Conservation (phyloP, 1,284 basidiomycete genomes). For the Trichosporon inkin region DNA sequence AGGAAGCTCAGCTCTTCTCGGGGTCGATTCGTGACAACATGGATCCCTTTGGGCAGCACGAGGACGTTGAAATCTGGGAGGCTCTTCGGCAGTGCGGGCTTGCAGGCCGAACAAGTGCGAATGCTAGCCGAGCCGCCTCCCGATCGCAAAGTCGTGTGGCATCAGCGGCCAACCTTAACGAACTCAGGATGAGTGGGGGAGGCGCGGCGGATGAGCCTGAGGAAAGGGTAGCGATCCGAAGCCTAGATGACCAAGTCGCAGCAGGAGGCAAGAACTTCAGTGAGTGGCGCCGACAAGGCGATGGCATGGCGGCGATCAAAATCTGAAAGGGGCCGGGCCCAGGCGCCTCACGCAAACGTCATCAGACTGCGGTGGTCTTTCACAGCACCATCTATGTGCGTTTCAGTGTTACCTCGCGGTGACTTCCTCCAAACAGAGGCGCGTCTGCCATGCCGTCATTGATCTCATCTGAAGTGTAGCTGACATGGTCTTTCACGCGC, state of each 20-base stretch:
- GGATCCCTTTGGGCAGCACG: slow-evolving; percentile 53
- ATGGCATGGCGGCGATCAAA: too few relatives aligned
- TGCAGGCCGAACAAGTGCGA: slow-evolving; percentile 34
- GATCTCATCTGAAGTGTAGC: neutral
- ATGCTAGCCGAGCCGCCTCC: neutral
- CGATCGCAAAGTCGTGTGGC: slow-evolving; percentile 6
- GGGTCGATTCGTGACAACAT: slow-evolving; percentile 53
- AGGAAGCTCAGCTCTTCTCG: slow-evolving; percentile 53
- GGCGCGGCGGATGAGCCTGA: slow-evolving; percentile 30
- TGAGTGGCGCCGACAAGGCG: slow-evolving; percentile 11
- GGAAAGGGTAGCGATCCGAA: slow-evolving; percentile 52
- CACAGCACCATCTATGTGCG: neutral
- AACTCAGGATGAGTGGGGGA: slow-evolving; percentile 9
- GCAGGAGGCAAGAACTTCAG: slow-evolving; percentile 52
- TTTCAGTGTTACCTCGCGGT: neutral
- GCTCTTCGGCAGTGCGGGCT: slow-evolving; percentile 54
- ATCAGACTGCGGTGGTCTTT: neutral
- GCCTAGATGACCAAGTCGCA: slow-evolving; percentile 53
- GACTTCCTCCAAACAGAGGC: neutral
- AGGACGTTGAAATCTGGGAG: slow-evolving; percentile 55
- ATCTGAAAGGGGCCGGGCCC: neutral
- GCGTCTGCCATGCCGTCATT: neutral
- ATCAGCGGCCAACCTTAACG: neutral
- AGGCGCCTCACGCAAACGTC: neutral
- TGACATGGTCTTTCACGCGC: neutral